Percentiles rank a stretch among this genome's conserved stretches.
Evolutionary conservation across 2,329 filamentous ascomycete species (phyloP).

Genomic region (Malbranchea cinnamomea): DNA sequence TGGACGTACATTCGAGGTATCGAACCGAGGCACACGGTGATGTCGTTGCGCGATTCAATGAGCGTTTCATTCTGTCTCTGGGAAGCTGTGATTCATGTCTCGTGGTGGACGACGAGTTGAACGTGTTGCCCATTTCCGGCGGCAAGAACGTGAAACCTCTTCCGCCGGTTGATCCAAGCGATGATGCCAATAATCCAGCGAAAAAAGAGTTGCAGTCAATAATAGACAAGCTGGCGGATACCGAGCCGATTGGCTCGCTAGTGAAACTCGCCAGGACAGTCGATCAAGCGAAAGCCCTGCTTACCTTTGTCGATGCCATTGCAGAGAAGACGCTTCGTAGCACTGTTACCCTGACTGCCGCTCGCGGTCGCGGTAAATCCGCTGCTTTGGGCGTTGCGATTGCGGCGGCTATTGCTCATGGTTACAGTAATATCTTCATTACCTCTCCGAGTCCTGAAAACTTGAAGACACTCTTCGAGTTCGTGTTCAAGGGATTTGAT

Average conservation of each 20-base stretch:
- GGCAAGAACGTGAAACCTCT: constrained; percentile 78
- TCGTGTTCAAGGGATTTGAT: constrained; percentile 96
- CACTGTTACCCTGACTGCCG: constrained; percentile 86
- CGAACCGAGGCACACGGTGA: constrained; percentile 91
- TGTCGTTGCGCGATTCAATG: constrained; percentile 91
- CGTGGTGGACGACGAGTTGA: constrained; percentile 94
- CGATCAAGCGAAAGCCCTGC: constrained; percentile 90
- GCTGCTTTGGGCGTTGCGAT: constrained; percentile 89
- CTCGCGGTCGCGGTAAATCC: constrained; percentile 90
- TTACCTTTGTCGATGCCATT: constrained; percentile 93
- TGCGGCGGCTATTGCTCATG: constrained; percentile 83
- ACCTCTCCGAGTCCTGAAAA: constrained; percentile 96
- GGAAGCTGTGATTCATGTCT: constrained; percentile 91
- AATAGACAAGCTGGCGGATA: constrained; percentile 75
- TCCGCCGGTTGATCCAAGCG: constrained; percentile 58
- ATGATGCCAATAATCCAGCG: constrained; percentile 55
- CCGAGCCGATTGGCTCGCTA: constrained; percentile 71
- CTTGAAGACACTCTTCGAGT: constrained; percentile 95
- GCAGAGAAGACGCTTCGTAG: constrained; percentile 88
- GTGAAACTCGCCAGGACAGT: constrained; percentile 76
- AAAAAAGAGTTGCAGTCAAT: constrained; percentile 65
- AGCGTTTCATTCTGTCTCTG: constrained; percentile 87
- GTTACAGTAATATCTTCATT: constrained; percentile 98
- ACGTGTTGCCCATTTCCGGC: constrained; percentile 91
- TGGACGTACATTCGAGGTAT: constrained; percentile 96